Evolutionary conservation across 2,329 filamentous ascomycete species (phyloP).

Genomic region (Tolypocladium cylindrosporum): DNA sequence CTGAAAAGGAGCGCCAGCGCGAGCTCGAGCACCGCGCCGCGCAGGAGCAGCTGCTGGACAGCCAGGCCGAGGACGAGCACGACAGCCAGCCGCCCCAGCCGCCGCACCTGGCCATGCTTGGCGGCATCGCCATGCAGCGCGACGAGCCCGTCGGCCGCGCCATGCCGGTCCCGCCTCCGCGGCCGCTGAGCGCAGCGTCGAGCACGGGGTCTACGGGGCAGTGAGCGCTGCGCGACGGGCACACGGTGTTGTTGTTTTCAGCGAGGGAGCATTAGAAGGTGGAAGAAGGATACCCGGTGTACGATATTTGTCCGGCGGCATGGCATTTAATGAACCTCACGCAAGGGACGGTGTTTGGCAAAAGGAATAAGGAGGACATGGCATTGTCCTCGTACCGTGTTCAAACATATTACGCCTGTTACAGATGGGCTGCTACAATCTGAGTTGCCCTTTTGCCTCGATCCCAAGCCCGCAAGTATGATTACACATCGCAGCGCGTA

Average conservation of each 20-base stretch:
- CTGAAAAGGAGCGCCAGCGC: conserved; percentile 46
- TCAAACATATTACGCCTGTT: not conserved
- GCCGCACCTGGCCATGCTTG: conserved; percentile 17
- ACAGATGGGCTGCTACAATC: not conserved
- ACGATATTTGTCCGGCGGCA: not conserved
- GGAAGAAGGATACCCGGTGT: not conserved
- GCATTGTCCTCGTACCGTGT: not conserved
- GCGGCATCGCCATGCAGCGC: conserved; percentile 28
- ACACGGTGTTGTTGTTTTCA: not conserved
- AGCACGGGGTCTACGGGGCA: conserved; percentile 33
- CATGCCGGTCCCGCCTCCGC: conserved; percentile 19
- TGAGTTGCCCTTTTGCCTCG: not conserved
- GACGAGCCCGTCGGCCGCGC: conserved; percentile 19
- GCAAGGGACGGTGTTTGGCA: not conserved
- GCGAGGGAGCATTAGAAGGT: not conserved
- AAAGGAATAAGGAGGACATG: not conserved
- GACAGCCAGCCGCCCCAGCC: conserved; percentile 18
- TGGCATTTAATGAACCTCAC: not conserved
- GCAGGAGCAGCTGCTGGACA: conserved; percentile 25
- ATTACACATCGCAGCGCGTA: not conserved
- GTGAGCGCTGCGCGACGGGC: conserved; percentile 6
- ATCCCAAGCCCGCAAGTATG: not conserved
- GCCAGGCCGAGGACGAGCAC: conserved; percentile 22
- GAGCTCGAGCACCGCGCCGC: conserved; percentile 38
- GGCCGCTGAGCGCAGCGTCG: conserved; percentile 28